phyloP scores from a whole-genome alignment of 1,284 basidiomycete species.

The Pascua sp. region DNA sequence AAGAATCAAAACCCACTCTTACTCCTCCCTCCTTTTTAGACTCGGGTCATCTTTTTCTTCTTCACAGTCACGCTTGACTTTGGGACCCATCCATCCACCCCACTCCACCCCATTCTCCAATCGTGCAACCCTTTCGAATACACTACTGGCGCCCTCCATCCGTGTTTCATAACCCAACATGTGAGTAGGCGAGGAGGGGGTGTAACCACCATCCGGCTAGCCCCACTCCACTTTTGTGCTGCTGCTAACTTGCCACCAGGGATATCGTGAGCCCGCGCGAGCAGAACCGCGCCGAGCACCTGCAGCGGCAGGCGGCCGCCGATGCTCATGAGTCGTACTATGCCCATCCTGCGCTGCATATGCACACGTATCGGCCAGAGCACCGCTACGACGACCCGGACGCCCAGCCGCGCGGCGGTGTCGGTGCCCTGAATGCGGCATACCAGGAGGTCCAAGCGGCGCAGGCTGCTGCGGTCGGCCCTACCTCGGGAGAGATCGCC shows the following conservation, averaged over 20 bases:
- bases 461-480: neutral
- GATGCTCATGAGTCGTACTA: constrained; percentile 43
- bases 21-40: no score
- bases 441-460: constrained; percentile 1
- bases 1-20: no score
- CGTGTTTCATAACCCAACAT: neutral
- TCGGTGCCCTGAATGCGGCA: constrained; percentile 32
- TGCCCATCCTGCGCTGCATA: constrained; percentile 38
- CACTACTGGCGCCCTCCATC: neutral
- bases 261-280: constrained; percentile 22
- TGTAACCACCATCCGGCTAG: neutral
- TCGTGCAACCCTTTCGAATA: neutral
- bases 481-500: constrained; percentile 1
- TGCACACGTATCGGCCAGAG: constrained; percentile 29
- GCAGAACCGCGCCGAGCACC: constrained; percentile 33
- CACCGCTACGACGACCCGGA: neutral
- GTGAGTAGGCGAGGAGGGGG: neutral
- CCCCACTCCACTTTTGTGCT: neutral
- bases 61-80: no score
- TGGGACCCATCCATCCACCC: no score
- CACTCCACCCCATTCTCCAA: no score
- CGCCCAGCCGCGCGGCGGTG: constrained; percentile 21
- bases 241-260: constrained; percentile 17
- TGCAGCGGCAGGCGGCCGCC: constrained; percentile 36
- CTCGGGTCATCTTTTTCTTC: no score